Conservation (phyloP, 306 rosid species). For the Rosa multiflora region DNA sequence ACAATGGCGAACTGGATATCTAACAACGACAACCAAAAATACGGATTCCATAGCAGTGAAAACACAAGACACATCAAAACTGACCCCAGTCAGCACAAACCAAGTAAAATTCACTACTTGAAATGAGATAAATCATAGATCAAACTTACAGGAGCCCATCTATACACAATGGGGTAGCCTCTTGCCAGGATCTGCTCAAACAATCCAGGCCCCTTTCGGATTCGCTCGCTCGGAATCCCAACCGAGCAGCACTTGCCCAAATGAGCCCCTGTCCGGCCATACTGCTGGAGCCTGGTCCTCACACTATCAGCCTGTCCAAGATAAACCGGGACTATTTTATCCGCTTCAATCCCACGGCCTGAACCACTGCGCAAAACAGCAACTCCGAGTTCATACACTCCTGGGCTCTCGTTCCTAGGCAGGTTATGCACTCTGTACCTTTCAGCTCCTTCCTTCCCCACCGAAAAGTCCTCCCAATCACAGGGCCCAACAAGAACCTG, state of each 20-base stretch:
- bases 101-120: not conserved
- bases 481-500: slow-evolving; percentile 77
- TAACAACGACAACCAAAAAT: not conserved
- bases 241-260: slow-evolving; percentile 35
- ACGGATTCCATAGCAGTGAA: not conserved
- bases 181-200: slow-evolving; percentile 55
- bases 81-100: not conserved
- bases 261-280: slow-evolving; percentile 80
- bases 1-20: not conserved
- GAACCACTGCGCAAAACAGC: slow-evolving; percentile 32
- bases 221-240: slow-evolving; percentile 14
- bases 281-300: slow-evolving; percentile 61
- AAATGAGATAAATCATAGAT: not conserved
- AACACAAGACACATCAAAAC: not conserved
- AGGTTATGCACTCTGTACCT: slow-evolving; percentile 73
- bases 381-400: slow-evolving; percentile 80
- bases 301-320: slow-evolving; percentile 78
- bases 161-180: slow-evolving; percentile 60
- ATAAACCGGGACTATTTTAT: slow-evolving; percentile 52
- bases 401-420: slow-evolving; percentile 50
- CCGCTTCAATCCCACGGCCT: slow-evolving; percentile 54
- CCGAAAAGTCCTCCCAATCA: slow-evolving; percentile 74
- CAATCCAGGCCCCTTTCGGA: slow-evolving; percentile 46
- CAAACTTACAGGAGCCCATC: slow-evolving; percentile 90
- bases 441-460: slow-evolving; percentile 69